Evolutionary conservation across 2,329 filamentous ascomycete species (phyloP).

Genomic region (Xylaria sp.): DNA sequence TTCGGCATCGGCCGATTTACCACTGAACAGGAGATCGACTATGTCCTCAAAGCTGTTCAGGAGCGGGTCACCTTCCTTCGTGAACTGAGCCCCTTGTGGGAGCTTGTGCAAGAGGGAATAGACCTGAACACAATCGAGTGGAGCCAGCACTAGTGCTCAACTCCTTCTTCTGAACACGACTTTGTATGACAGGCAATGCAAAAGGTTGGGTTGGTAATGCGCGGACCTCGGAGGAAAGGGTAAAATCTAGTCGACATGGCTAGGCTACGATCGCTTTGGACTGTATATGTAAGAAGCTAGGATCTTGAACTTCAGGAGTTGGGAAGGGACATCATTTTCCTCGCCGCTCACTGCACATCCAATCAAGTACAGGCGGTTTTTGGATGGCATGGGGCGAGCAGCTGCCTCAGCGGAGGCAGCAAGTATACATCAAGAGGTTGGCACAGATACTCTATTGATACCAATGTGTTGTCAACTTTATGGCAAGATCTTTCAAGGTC

Average conservation of each 20-base stretch:
- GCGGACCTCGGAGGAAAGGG: background rate
- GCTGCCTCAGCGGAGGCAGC: conserved; percentile 1
- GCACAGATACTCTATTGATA: conserved; percentile 8
- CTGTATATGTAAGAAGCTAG: background rate
- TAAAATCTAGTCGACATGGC: background rate
- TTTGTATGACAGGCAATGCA: background rate
- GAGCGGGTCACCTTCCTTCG: conserved; percentile 90
- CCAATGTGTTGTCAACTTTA: conserved; percentile 12
- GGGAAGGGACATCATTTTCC: conserved; percentile 5
- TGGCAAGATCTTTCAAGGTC: background rate
- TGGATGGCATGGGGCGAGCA: conserved; percentile 3
- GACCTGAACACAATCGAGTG: conserved; percentile 96
- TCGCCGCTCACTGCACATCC: conserved; percentile 18
- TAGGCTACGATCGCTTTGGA: conserved; percentile 3
- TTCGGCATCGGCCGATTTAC: conserved; percentile 98
- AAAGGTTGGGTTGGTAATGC: background rate
- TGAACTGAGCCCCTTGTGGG: conserved; percentile 95
- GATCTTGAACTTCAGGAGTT: conserved; percentile 23
- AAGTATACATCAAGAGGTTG: conserved; percentile 7
- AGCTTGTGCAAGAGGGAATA: conserved; percentile 94
- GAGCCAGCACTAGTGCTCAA: conserved; percentile 78
- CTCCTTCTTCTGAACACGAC: background rate
- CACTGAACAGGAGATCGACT: conserved; percentile 93
- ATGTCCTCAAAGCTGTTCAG: conserved; percentile 90
- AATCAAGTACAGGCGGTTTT: conserved; percentile 3